Evolutionary conservation across 192 early-diverging fungal genomes (phyloP).

Genomic region (Entomortierella beljakovae): DNA sequence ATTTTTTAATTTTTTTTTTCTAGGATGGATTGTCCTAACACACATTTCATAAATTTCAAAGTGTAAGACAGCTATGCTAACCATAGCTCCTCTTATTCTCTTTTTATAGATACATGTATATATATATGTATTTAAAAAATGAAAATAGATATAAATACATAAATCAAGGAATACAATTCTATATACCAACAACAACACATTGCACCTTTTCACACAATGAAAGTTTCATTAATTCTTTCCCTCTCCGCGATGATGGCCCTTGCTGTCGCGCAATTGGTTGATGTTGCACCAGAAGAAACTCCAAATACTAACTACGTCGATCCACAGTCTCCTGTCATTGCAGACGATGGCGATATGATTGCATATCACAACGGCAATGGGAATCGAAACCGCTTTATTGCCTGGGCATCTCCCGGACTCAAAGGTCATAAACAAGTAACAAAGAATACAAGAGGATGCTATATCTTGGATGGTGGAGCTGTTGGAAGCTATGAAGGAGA

Average conservation of each 20-base stretch:
- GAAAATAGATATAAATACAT: no score
- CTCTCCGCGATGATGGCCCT: slow-evolving; percentile 17
- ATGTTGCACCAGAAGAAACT: not conserved
- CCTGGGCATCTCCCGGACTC: slow-evolving; percentile 33
- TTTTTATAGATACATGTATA: no score
- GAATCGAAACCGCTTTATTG: slow-evolving; percentile 8
- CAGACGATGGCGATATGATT: not conserved
- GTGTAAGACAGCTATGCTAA: no score
- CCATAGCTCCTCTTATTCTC: no score
- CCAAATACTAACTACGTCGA: not conserved
- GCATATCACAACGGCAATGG: not conserved
- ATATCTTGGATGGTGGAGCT: slow-evolving; percentile 32
- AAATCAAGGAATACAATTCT: no score
- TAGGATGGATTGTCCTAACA: no score
- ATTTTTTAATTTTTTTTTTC: no score
- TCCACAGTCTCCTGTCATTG: not conserved
- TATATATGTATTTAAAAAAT: no score
- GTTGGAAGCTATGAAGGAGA: slow-evolving; percentile 35
- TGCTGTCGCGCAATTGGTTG: slow-evolving; percentile 2
- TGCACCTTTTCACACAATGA: slow-evolving; percentile 7
- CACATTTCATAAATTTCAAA: no score
- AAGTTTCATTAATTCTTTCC: slow-evolving; percentile 16
- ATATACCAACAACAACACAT: not conserved
- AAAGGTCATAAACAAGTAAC: slow-evolving; percentile 33
- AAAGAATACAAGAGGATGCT: slow-evolving; percentile 26